These are phyloP conservation scores for Quercus tomentella DNA, from an alignment of 331 rosid genomes.

Conservation along the genomic window DNA sequence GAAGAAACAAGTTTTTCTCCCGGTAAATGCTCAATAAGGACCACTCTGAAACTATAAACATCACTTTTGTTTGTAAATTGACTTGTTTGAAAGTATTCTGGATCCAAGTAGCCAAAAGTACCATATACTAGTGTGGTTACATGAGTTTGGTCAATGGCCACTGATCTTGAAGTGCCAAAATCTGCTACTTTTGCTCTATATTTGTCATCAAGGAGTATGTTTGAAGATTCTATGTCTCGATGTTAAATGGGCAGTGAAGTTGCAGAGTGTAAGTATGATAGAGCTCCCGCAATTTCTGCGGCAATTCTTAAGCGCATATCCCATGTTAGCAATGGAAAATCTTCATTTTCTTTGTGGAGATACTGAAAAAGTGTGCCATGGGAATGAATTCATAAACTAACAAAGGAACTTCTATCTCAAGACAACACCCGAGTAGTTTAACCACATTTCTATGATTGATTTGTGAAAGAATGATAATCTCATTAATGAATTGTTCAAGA, in stretches of 20 bases:
- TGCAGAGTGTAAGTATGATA: too few species aligned
- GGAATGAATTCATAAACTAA: too few species aligned
- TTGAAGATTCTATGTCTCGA: too few species aligned
- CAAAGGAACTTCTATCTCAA: too few species aligned
- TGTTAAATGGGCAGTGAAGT: too few species aligned
- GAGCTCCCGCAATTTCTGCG: too few species aligned
- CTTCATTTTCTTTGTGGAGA: too few species aligned
- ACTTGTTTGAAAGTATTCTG: not conserved
- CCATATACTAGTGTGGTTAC: not conserved
- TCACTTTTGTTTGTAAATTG: not conserved
- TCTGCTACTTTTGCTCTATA: not conserved
- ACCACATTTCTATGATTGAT: not conserved
- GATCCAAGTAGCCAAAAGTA: not conserved
- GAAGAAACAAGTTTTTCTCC: not conserved
- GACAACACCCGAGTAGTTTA: not conserved
- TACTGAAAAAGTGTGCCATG: too few species aligned
- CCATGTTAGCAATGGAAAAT: too few species aligned
- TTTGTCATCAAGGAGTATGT: too few species aligned
- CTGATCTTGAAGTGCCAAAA: not conserved
- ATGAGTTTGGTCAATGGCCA: not conserved
- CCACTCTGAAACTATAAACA: not conserved
- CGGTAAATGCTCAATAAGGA: not conserved
- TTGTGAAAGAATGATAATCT: not conserved
- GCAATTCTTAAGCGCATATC: too few species aligned
- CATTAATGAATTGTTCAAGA: not conserved